Conservation (phyloP, 345 rosid species). For the Conringia planisiliqua region DNA sequence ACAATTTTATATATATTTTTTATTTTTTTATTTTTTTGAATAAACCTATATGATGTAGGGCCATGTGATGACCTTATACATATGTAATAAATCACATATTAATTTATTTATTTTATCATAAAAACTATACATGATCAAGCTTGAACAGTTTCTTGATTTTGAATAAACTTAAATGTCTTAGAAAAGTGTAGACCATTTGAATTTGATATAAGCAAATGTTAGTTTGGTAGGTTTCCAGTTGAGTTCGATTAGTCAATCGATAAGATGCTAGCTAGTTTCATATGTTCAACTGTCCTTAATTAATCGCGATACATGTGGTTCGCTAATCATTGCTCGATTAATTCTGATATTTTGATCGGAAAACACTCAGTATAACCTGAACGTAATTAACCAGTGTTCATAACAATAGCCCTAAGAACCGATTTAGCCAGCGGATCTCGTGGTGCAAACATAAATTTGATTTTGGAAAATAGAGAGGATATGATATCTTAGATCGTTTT, state of each 20-base stretch:
- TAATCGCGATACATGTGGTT: neutral
- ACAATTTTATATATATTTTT: too few relatives aligned
- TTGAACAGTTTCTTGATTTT: neutral
- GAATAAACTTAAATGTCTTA: neutral
- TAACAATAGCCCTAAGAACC: neutral
- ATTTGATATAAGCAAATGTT: neutral
- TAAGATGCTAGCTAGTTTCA: neutral
- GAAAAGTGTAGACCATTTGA: neutral
- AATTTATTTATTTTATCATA: neutral
- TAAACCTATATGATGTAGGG: neutral
- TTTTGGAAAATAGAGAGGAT: neutral
- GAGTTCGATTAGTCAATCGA: neutral
- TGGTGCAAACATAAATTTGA: neutral
- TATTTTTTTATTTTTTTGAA: neutral
- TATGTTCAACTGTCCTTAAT: neutral
- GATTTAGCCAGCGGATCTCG: neutral
- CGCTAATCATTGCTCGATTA: neutral
- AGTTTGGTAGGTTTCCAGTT: neutral
- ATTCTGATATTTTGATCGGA: neutral
- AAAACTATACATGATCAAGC: neutral
- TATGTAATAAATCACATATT: neutral
- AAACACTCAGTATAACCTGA: neutral
- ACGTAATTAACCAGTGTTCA: neutral
- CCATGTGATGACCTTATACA: conserved; percentile 21
- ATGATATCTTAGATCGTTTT: neutral